These are phyloP conservation scores for Xylaria venustula DNA, from an alignment of 495 filamentous ascomycete species.

Conservation along the genomic window DNA sequence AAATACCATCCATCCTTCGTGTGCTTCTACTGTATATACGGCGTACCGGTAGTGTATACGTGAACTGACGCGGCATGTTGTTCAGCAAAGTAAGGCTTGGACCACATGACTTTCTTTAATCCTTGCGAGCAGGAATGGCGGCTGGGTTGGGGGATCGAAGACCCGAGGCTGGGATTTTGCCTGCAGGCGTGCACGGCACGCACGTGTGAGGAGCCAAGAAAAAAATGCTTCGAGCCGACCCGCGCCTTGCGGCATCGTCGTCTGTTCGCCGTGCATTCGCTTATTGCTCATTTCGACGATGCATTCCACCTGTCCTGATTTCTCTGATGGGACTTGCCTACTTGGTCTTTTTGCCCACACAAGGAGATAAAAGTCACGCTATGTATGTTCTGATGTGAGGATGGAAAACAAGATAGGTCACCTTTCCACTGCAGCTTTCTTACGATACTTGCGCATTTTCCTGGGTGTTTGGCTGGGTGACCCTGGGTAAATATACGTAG, in stretches of 20 bases:
- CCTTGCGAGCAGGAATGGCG: neutral
- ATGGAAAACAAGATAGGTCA: neutral
- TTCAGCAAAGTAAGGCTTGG: neutral
- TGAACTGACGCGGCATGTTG: no score
- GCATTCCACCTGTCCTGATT: neutral
- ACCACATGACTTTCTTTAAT: neutral
- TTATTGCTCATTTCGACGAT: neutral
- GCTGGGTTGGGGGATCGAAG: conserved; percentile 4
- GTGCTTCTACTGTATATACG: no score
- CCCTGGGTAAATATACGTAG: no score
- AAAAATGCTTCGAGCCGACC: conserved; percentile 7
- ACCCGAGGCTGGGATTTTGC: neutral
- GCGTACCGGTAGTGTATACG: no score
- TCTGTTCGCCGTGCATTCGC: neutral
- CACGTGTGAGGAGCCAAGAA: neutral
- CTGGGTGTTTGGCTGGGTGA: no score
- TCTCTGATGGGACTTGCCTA: no score
- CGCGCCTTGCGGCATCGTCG: neutral
- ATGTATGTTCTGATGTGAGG: neutral
- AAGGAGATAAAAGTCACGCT: neutral
- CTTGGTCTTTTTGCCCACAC: neutral
- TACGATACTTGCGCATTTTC: no score
- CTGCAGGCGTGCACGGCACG: conserved; percentile 6
- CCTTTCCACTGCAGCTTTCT: no score
- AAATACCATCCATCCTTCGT: conserved; percentile 1